Evolutionary conservation across 2,329 filamentous ascomycete species (phyloP).

Genomic region (Mollisia scopiformis): DNA sequence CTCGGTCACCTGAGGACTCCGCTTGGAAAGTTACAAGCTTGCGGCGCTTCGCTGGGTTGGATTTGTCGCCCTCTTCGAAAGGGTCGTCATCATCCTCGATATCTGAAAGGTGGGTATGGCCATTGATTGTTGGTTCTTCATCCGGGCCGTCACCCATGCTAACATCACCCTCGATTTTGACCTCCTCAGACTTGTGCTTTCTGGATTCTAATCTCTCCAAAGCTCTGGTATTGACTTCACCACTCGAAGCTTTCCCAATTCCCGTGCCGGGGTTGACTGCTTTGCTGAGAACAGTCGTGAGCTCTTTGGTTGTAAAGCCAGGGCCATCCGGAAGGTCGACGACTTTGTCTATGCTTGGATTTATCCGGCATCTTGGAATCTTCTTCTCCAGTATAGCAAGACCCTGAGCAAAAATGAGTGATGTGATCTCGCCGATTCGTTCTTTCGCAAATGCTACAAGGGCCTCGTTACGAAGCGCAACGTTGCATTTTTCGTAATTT

Average conservation of each 20-base stretch:
- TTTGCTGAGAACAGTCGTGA: conserved; percentile 57
- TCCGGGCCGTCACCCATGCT: conserved; percentile 21
- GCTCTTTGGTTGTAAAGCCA: conserved; percentile 55
- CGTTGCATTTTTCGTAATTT: conserved; percentile 83
- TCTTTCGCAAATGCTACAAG: conserved; percentile 75
- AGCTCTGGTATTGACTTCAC: conserved; percentile 49
- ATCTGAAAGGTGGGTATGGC: not conserved
- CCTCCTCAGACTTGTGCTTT: conserved; percentile 28
- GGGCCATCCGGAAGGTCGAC: conserved; percentile 36
- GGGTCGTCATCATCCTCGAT: conserved; percentile 23
- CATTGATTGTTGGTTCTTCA: conserved; percentile 19
- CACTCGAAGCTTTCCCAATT: conserved; percentile 56
- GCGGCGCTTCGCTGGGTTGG: conserved; percentile 30
- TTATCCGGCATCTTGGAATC: conserved; percentile 66
- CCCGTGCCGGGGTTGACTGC: conserved; percentile 57
- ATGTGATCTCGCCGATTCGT: conserved; percentile 72
- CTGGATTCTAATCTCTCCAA: conserved; percentile 47
- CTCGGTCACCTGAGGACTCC: conserved; percentile 22
- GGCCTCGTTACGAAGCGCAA: conserved; percentile 78
- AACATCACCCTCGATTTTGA: conserved; percentile 23
- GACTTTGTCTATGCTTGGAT: conserved; percentile 52
- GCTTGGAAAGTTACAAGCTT: conserved; percentile 58
- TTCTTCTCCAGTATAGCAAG: conserved; percentile 72
- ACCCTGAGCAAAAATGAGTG: conserved; percentile 76
- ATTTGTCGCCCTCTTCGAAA: conserved; percentile 20